These are phyloP conservation scores for Cytospora schulzeri DNA, from an alignment of 2,329 filamentous ascomycete genomes.

Conservation along the genomic window DNA sequence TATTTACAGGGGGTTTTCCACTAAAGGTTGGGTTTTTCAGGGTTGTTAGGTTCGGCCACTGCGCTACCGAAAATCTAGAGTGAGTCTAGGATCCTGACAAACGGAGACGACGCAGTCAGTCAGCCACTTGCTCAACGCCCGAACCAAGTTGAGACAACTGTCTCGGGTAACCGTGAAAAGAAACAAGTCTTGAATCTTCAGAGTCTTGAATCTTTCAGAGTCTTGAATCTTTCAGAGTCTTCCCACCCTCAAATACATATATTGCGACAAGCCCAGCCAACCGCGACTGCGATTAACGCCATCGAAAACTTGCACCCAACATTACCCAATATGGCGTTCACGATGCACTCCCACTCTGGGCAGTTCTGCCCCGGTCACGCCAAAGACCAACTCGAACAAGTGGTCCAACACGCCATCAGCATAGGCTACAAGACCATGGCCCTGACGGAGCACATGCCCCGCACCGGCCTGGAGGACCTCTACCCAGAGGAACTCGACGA, in stretches of 20 bases:
- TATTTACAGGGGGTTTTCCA: slow-evolving; percentile 12
- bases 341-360: slow-evolving; percentile 96
- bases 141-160: neutral
- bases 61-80: neutral
- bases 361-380: slow-evolving; percentile 95
- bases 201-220: neutral
- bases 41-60: neutral
- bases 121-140: neutral
- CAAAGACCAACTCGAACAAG: slow-evolving; percentile 78
- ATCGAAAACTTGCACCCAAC: neutral
- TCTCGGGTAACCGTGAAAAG: neutral
- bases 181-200: neutral
- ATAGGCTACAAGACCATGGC: slow-evolving; percentile 82
- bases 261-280: neutral
- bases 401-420: slow-evolving; percentile 76
- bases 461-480: slow-evolving; percentile 70
- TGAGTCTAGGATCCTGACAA: neutral
- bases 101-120: slow-evolving; percentile 7
- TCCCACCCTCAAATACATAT: neutral
- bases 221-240: neutral
- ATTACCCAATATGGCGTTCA: slow-evolving; percentile 76
- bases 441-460: slow-evolving; percentile 94
- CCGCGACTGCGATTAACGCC: neutral
- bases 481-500: slow-evolving; percentile 83
- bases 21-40: neutral